A percentile compares a stretch with the other conserved stretches of the same genome.
phyloP scores from a whole-genome alignment of 345 rosid species.

The Aegle marmelos region DNA sequence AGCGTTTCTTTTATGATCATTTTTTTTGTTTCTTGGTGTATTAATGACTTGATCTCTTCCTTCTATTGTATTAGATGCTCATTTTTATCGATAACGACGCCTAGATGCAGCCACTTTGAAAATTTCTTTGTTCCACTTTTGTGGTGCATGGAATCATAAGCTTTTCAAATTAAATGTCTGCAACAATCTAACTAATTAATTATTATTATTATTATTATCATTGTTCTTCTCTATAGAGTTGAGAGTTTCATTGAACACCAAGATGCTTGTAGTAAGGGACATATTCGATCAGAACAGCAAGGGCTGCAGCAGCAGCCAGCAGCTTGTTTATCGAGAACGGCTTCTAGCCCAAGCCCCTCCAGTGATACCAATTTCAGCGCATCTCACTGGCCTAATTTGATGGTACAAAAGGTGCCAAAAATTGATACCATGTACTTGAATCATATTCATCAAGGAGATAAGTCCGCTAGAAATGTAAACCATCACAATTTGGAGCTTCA shows the following conservation, averaged over 20 bases:
- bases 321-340: constrained; percentile 54
- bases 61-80: constrained; percentile 5
- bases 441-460: constrained; percentile 14
- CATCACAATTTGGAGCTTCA: constrained; percentile 66
- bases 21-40: neutral
- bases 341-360: constrained; percentile 64
- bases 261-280: constrained; percentile 74
- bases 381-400: constrained; percentile 38
- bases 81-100: constrained; percentile 21
- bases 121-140: constrained; percentile 9
- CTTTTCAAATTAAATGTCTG: neutral
- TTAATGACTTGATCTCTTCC: constrained; percentile 15
- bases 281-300: constrained; percentile 39
- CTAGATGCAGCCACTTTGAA: constrained; percentile 8
- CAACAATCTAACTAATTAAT: neutral
- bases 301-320: constrained; percentile 39
- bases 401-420: constrained; percentile 29
- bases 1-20: constrained; percentile 2
- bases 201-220: neutral
- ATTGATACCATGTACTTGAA: constrained; percentile 25
- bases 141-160: constrained; percentile 6
- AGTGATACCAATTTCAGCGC: constrained; percentile 49
- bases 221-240: constrained; percentile 44
- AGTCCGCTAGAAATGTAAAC: constrained; percentile 16
- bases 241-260: constrained; percentile 99